Conservation (phyloP, 371 early-diverging fungal species). For the Mucor racemosus region DNA sequence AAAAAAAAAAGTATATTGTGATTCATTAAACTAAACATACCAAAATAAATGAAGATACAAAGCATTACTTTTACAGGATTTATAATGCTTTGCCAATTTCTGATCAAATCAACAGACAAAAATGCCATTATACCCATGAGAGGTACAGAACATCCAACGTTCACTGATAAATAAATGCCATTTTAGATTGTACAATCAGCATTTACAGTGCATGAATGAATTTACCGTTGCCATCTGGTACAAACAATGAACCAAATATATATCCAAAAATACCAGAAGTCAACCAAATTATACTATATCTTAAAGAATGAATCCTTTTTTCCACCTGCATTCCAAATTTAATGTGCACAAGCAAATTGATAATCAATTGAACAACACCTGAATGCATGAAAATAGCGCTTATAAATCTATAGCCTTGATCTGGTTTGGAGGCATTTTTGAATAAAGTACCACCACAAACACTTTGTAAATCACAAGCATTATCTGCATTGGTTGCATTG, state of each 20-base stretch:
- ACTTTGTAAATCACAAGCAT: background rate
- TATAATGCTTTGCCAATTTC: slow-evolving; percentile 61
- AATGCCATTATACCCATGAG: slow-evolving; percentile 76
- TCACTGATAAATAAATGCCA: slow-evolving; percentile 31
- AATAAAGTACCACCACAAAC: slow-evolving; percentile 28
- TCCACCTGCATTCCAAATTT: slow-evolving; percentile 70
- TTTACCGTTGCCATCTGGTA: slow-evolving; percentile 53
- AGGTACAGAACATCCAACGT: slow-evolving; percentile 78
- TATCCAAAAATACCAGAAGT: slow-evolving; percentile 75
- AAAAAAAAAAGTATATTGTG: background rate
- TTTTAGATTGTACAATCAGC: background rate
- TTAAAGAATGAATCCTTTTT: slow-evolving; percentile 66
- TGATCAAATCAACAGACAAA: slow-evolving; percentile 69
- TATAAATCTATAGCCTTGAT: slow-evolving; percentile 81
- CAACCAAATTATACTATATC: slow-evolving; percentile 71
- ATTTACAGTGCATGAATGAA: background rate
- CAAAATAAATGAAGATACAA: background rate
- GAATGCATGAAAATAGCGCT: slow-evolving; percentile 79
- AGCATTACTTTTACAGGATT: slow-evolving; percentile 14
- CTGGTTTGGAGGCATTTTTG: slow-evolving; percentile 35
- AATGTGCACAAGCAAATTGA: slow-evolving; percentile 72
- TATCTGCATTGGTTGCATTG: background rate
- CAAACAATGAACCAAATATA: slow-evolving; percentile 71
- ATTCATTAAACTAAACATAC: background rate
- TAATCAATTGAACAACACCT: slow-evolving; percentile 69